Conservation (phyloP, 768 basidiomycete genomes). For the Amylocystis lapponica region DNA sequence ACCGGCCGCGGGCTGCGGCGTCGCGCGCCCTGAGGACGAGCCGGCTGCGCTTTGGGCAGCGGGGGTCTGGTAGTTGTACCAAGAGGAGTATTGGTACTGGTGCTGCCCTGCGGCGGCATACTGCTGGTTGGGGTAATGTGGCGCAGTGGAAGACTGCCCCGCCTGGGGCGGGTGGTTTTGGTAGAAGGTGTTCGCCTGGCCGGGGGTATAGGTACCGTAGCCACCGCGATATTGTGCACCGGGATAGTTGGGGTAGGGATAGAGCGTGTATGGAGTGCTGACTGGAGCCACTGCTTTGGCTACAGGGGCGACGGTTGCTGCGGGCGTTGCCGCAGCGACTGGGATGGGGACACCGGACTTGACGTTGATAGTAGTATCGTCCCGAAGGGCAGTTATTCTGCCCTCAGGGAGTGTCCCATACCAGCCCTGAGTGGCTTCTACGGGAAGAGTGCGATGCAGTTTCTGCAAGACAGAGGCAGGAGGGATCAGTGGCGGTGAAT, state of each 20-base stretch:
- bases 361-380: constrained; percentile 70
- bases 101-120: constrained; percentile 32
- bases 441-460: constrained; percentile 64
- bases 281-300: constrained; percentile 24
- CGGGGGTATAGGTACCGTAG: constrained; percentile 35
- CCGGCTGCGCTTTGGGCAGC: constrained; percentile 19
- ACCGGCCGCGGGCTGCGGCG: constrained; percentile 36
- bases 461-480: constrained; percentile 59
- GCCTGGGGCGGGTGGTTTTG: constrained; percentile 24
- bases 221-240: constrained; percentile 27
- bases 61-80: constrained; percentile 37
- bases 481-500: constrained; percentile 49
- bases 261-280: constrained; percentile 21
- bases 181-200: constrained; percentile 29
- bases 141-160: constrained; percentile 11
- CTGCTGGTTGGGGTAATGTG: constrained; percentile 34
- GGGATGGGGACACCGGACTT: constrained; percentile 27
- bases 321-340: constrained; percentile 21
- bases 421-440: constrained; percentile 61
- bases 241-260: constrained; percentile 21
- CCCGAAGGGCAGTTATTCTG: constrained; percentile 56
- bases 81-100: constrained; percentile 36
- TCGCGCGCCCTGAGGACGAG: constrained; percentile 33
- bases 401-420: constrained; percentile 62
- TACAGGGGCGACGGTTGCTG: constrained; percentile 24